Evolutionary conservation across 2,329 filamentous ascomycete genomes (phyloP), one percentile per base, ranked within the genome.

Genomic region (Fonsecaea pugnacius): DNA sequence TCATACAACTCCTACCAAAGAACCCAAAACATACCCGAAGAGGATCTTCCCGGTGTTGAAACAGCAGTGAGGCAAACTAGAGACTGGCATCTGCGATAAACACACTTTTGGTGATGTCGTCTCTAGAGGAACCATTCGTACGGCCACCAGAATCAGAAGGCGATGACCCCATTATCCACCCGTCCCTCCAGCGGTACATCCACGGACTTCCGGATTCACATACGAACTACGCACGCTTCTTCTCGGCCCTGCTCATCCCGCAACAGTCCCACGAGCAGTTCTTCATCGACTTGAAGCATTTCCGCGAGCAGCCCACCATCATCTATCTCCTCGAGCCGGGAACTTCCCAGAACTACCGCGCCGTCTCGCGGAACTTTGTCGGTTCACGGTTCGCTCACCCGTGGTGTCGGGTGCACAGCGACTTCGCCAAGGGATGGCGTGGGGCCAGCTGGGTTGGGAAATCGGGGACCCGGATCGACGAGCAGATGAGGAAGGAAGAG

Each of bases 301-400:
- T 71, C 50, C 69, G 70, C 32, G 60, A 68, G 38, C 69, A 71
- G 30, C 52, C 65, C 27, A 24, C 36, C 24, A 62, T 67, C 46
- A 65, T 70, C 48, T 38, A 27, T 10, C 53, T 70, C 8, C 40
- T 70, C 10, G 56, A 51, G 32, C 60, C 57, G 9, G 65, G 60
- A 36, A 64, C 61, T 7, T 67, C 53, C 6, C 64, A 67, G 35
- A 58, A 55, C 3, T 70, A 68, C 57, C 62, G 63, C n/a, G 55
- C 62, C 7, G 60, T 61, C 21, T 70, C 69, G 14, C 50, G 50
- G 3, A 27, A 50, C 2, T 71, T 68, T 52, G 40, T 70, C 27
- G 59, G 32, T 3, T 69, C 67, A 14, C 62, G 66, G 7, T 71
- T 71, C 46, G 70, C 70, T 2, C 69, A 71, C 43, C 69, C 70